Percentiles rank a stretch among this genome's conserved stretches.
These are phyloP conservation scores for Rosa chinensis DNA, from an alignment of 306 rosid genomes.

Conservation along the genomic window DNA sequence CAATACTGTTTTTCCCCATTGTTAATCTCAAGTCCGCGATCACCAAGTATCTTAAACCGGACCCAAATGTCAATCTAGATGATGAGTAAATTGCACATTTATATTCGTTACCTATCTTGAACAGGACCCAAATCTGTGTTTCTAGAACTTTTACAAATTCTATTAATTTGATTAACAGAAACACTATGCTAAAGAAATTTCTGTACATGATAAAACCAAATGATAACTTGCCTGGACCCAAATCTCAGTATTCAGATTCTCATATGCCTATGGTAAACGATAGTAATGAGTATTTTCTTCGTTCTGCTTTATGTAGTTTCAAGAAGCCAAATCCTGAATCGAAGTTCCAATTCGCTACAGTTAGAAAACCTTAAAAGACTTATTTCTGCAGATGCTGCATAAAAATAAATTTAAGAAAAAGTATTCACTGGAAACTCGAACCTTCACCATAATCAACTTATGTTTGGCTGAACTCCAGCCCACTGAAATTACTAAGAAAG, in stretches of 20 bases:
- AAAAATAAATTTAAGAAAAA: too few relatives aligned
- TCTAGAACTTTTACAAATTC: background rate
- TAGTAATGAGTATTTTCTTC: too few relatives aligned
- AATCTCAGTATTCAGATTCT: background rate
- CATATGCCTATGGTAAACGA: too few relatives aligned
- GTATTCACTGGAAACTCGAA: too few relatives aligned
- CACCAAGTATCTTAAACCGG: background rate
- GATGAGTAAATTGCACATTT: background rate
- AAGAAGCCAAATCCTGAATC: too few relatives aligned
- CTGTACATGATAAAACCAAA: background rate
- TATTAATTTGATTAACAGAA: background rate
- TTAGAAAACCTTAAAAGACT: too few relatives aligned
- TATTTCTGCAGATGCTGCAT: too few relatives aligned
- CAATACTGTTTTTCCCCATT: background rate
- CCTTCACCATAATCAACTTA: too few relatives aligned
- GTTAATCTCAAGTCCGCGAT: background rate
- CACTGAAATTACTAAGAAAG: too few relatives aligned
- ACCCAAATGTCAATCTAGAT: background rate
- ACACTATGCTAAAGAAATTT: background rate
- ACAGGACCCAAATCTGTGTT: background rate
- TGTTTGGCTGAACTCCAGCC: too few relatives aligned
- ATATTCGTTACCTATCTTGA: background rate
- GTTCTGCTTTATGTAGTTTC: too few relatives aligned
- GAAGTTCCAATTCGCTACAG: too few relatives aligned
- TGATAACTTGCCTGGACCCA: background rate